phyloP scores from a whole-genome alignment of 768 basidiomycete genomes.

The Rhizopogon vulgaris region DNA sequence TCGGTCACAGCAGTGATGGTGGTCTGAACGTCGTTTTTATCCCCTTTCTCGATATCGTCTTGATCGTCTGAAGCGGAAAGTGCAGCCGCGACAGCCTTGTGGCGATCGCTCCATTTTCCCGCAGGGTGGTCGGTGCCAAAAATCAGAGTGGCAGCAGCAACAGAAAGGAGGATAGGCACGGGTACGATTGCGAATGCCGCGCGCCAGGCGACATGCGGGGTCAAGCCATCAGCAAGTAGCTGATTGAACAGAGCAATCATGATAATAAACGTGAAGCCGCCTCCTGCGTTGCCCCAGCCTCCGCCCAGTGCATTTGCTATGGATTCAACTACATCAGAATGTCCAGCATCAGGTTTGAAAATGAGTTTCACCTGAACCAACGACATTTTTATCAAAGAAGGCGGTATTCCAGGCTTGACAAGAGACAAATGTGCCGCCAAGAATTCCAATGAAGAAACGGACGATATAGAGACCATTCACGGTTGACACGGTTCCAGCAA shows the following conservation, averaged over 20 bases:
- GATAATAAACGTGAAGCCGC: conserved; percentile 49
- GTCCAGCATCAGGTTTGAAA: neutral
- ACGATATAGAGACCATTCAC: conserved; percentile 35
- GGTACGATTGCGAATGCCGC: conserved; percentile 52
- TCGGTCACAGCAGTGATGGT: conserved; percentile 7
- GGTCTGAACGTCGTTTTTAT: conserved; percentile 22
- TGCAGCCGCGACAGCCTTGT: conserved; percentile 29
- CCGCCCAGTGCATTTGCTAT: conserved; percentile 49
- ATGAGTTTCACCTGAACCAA: conserved; percentile 26
- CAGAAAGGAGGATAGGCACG: conserved; percentile 42
- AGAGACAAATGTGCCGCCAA: conserved; percentile 56
- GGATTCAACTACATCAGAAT: neutral
- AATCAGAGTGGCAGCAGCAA: conserved; percentile 34
- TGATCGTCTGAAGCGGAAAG: conserved; percentile 1
- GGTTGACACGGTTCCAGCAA: conserved; percentile 44
- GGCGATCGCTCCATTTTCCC: conserved; percentile 46
- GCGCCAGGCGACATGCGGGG: conserved; percentile 44
- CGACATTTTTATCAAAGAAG: conserved; percentile 49
- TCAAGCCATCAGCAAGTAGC: conserved; percentile 30
- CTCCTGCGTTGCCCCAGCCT: conserved; percentile 46
- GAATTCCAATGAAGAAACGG: conserved; percentile 56
- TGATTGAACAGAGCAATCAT: conserved; percentile 48
- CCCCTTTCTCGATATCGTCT: conserved; percentile 18
- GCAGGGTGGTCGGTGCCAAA: conserved; percentile 51
- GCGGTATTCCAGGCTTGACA: conserved; percentile 57